Evolutionary conservation across 2,329 filamentous ascomycete genomes (phyloP).

Genomic region (Onygenales sp.): DNA sequence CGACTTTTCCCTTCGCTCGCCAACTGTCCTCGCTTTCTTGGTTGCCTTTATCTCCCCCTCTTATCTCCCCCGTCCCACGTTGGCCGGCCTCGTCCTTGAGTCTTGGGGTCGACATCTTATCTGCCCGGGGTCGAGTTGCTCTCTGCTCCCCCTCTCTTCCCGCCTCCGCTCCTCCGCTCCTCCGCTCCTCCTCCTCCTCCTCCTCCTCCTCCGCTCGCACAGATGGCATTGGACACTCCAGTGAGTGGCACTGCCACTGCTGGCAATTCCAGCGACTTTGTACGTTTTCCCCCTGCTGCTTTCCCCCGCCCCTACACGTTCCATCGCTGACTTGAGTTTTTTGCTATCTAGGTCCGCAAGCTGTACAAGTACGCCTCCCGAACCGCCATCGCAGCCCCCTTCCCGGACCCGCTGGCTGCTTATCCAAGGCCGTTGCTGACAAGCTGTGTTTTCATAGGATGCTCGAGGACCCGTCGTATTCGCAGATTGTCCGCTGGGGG

Average conservation of each 20-base stretch:
- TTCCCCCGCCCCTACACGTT: constrained; percentile 8
- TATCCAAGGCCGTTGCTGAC: constrained; percentile 1
- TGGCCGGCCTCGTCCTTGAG: no score
- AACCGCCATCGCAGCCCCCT: constrained; percentile 5
- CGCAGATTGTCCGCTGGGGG: constrained; percentile 89
- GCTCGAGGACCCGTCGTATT: constrained; percentile 90
- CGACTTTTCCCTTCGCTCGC: no score
- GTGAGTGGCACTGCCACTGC: constrained; percentile 27
- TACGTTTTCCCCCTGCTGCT: constrained; percentile 43
- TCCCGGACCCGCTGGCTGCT: constrained; percentile 6
- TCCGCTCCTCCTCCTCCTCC: background rate
- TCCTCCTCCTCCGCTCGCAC: constrained; percentile 8
- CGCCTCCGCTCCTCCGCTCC: constrained; percentile 5
- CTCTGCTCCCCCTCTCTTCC: background rate
- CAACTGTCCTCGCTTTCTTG: no score
- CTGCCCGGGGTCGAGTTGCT: no score
- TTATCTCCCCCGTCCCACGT: no score
- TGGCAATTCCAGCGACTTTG: constrained; percentile 93
- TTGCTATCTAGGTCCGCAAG: constrained; percentile 69
- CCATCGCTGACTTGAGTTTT: constrained; percentile 9
- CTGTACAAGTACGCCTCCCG: constrained; percentile 73
- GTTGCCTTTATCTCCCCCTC: no score
- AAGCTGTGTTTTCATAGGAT: constrained; percentile 50
- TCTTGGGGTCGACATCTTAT: no score
- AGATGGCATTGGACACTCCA: constrained; percentile 8